A percentile compares a stretch with the other conserved stretches of the same genome.
Conservation (phyloP, 2,329 filamentous ascomycete species). For the Sphaerulina populicola region DNA sequence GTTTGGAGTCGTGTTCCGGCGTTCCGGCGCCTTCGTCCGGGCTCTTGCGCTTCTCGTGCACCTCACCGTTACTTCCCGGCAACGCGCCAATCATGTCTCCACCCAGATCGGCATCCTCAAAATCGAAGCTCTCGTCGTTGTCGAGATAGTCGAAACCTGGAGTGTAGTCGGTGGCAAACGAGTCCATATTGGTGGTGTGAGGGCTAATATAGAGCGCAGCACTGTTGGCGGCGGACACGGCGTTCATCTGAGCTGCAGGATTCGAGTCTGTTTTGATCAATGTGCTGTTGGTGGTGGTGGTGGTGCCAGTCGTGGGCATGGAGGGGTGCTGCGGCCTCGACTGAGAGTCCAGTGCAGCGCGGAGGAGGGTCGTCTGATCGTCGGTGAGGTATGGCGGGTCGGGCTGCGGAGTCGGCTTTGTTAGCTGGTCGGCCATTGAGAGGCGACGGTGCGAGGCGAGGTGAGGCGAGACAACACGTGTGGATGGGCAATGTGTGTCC, state of each 20-base stretch:
- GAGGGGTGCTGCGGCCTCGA: conserved; percentile 17
- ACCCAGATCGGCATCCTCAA: conserved; percentile 53
- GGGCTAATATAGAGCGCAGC: conserved; percentile 27
- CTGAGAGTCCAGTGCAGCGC: conserved; percentile 42
- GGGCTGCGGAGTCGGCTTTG: conserved; percentile 21
- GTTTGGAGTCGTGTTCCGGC: conserved; percentile 60
- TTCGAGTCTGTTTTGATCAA: conserved; percentile 10
- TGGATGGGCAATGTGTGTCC: neutral
- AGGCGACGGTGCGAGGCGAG: neutral
- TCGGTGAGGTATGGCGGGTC: conserved; percentile 37
- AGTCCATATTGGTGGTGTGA: conserved; percentile 24
- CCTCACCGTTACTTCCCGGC: conserved; percentile 47
- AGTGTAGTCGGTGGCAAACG: conserved; percentile 41
- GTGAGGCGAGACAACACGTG: too few species aligned
- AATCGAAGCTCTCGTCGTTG: conserved; percentile 65
- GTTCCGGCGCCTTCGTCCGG: conserved; percentile 57
- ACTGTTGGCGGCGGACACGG: conserved; percentile 21
- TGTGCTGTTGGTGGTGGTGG: neutral
- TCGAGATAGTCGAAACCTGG: conserved; percentile 80
- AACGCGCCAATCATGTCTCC: conserved; percentile 66
- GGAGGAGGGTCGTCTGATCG: conserved; percentile 40
- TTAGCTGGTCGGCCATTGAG: conserved; percentile 16
- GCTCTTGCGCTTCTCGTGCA: conserved; percentile 63
- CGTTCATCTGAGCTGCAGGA: conserved; percentile 8
- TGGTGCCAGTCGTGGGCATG: conserved; percentile 2